These are phyloP conservation scores for Pugionium cornutum DNA, from an alignment of 345 rosid genomes.

Conservation along the genomic window DNA sequence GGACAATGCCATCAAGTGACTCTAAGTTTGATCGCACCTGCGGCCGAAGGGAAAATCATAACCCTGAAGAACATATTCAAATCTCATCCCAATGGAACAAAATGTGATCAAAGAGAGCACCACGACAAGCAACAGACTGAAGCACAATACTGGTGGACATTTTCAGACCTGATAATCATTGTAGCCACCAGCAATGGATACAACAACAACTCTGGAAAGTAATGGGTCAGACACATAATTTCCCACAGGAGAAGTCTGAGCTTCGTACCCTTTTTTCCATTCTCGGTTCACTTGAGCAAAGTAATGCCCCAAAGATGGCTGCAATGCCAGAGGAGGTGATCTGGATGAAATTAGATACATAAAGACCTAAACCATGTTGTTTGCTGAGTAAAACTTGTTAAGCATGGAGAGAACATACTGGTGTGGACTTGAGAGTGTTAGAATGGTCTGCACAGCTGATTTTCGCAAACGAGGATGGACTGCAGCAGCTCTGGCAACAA, in stretches of 20 bases:
- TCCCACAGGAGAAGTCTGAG: slow-evolving; percentile 55
- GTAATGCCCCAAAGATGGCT: slow-evolving; percentile 92
- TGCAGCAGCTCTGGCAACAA: slow-evolving; percentile 97
- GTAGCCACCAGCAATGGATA: slow-evolving; percentile 90
- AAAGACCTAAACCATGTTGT: slow-evolving; percentile 33
- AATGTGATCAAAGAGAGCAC: slow-evolving; percentile 21
- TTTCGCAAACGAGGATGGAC: slow-evolving; percentile 80
- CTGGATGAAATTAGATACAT: slow-evolving; percentile 54
- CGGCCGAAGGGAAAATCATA: slow-evolving; percentile 27
- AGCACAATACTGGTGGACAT: slow-evolving; percentile 2
- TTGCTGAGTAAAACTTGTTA: slow-evolving; percentile 28
- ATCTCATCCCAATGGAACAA: slow-evolving; percentile 19
- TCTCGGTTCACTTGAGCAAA: slow-evolving; percentile 70
- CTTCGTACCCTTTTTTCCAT: slow-evolving; percentile 84
- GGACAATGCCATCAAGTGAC: slow-evolving; percentile 91
- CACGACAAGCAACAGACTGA: slow-evolving; percentile 12
- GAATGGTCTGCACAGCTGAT: slow-evolving; percentile 77
- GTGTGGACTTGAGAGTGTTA: slow-evolving; percentile 94
- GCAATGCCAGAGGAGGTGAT: slow-evolving; percentile 95
- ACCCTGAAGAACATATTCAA: slow-evolving; percentile 7
- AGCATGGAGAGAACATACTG: slow-evolving; percentile 62
- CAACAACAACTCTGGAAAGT: slow-evolving; percentile 74
- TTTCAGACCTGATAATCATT: slow-evolving; percentile 83
- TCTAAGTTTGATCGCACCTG: slow-evolving; percentile 87
- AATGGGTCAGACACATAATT: slow-evolving; percentile 54